These are phyloP conservation scores for Dacryopinax primogenitus DNA, from an alignment of 768 basidiomycete species.

Conservation along the genomic window DNA sequence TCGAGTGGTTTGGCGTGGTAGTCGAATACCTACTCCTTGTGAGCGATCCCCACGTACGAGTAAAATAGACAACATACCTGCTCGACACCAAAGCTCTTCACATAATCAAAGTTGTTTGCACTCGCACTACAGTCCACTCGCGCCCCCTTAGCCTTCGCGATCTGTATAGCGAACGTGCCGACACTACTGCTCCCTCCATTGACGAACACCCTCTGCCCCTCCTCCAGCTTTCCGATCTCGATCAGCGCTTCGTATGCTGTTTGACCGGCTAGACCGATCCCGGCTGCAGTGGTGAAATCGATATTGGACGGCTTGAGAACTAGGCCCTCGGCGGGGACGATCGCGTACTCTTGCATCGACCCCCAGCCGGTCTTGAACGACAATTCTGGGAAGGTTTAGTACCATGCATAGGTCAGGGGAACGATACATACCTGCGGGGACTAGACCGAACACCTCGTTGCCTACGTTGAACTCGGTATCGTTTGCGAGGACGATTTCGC, in stretches of 20 bases:
- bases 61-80: slow-evolving; percentile 31
- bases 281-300: slow-evolving; percentile 45
- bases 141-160: slow-evolving; percentile 53
- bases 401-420: not conserved
- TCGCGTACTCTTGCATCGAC: slow-evolving; percentile 44
- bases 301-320: slow-evolving; percentile 38
- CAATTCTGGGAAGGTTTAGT: not conserved
- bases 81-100: slow-evolving; percentile 51
- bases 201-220: slow-evolving; percentile 49
- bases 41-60: not conserved
- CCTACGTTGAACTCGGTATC: slow-evolving; percentile 42
- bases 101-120: slow-evolving; percentile 44
- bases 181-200: slow-evolving; percentile 60
- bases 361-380: slow-evolving; percentile 36
- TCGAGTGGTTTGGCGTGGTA: slow-evolving; percentile 44
- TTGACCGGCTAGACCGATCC: slow-evolving; percentile 42
- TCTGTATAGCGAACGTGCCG: slow-evolving; percentile 56
- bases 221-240: slow-evolving; percentile 37
- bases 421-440: slow-evolving; percentile 29
- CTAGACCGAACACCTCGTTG: slow-evolving; percentile 51
- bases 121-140: slow-evolving; percentile 49
- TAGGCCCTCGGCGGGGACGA: slow-evolving; percentile 34
- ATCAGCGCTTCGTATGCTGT: slow-evolving; percentile 50
- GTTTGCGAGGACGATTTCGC: slow-evolving; percentile 45
- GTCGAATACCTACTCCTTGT: slow-evolving; percentile 39